Conservation (phyloP, 1,284 basidiomycete species). For the Cutaneotrichosporon cutaneum region DNA sequence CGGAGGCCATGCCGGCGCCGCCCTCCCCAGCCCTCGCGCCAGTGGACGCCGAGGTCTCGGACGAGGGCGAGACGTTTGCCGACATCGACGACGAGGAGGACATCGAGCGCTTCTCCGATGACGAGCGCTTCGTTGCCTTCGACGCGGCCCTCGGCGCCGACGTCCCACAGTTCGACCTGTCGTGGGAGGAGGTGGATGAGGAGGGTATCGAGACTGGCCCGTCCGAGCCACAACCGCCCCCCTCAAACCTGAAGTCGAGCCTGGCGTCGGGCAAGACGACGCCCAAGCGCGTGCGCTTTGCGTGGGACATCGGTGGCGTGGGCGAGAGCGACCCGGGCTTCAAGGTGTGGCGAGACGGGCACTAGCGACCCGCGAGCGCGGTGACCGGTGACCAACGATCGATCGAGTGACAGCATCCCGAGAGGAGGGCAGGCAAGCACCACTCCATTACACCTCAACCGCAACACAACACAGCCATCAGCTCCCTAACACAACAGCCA, state of each 20-base stretch:
- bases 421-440: background rate
- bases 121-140: background rate
- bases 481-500: no score
- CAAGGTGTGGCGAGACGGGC: constrained; percentile 37
- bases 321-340: constrained; percentile 34
- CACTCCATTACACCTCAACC: background rate
- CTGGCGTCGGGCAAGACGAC: constrained; percentile 31
- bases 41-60: background rate
- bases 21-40: constrained; percentile 4
- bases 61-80: background rate
- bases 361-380: constrained; percentile 17
- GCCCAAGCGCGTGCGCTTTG: constrained; percentile 25
- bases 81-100: constrained; percentile 11
- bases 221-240: constrained; percentile 10
- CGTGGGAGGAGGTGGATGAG: background rate
- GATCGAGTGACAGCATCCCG: background rate
- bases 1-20: background rate
- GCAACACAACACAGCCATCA: background rate
- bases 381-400: no score
- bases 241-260: constrained; percentile 26
- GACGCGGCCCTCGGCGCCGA: background rate
- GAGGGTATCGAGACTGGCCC: background rate
- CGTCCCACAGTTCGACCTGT: background rate
- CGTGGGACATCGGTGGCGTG: constrained; percentile 8
- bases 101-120: constrained; percentile 13